Base-by-base conservation (phyloP, 202 grass and related monocot species). In the Eragrostis tef region DNA sequence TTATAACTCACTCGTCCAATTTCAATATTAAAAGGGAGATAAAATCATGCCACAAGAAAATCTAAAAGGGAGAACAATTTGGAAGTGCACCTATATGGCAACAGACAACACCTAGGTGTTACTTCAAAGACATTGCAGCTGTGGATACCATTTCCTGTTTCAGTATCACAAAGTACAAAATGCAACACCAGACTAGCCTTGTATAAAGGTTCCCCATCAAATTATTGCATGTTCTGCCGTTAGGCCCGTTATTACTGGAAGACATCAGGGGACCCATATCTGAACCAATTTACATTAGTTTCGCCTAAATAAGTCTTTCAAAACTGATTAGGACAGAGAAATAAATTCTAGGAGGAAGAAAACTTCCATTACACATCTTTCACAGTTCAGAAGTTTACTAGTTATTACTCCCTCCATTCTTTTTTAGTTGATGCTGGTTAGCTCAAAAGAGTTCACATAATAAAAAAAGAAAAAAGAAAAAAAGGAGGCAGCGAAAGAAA, bases 101-200 rank as follows among this genome's bases (percentile, higher is more conserved):
- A 42, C 17, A 71, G 25, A 31, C 45, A 59, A 42, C 17, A 71
- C 31, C 5, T 64, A 85, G 64, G 17, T 70, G 42, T 26, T 77
- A 14, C 11, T 49, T 66, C 60, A 42, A 42, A 27, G 27, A 68
- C 74, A 75, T 59, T 68, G 36, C 44, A 81, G 41, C 29, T 69
- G 70, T 63, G 61, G 17, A 43, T 70, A 70, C 78, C 44, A 31
- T 48, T 77, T 87, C 22, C 43, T 59, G 59, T 13, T 45, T 77
- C 24, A 67, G 31, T 52, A 74, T 9, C 34, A 41, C 9, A 68
- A 83, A 59, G 24, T 71, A 79, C 44, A 81, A 59, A 73, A 87
- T 70, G 10, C 3, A 68, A 69, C 51, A 72, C 20, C n/a, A 63
- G n/a, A 62, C 41, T 51, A 48, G 36, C 0, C 9, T 20, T 63